Evolutionary conservation across 164 flowering plant species (phyloP), one percentile per base, ranked within the genome.

Genomic region (Cinnamomum chago): DNA sequence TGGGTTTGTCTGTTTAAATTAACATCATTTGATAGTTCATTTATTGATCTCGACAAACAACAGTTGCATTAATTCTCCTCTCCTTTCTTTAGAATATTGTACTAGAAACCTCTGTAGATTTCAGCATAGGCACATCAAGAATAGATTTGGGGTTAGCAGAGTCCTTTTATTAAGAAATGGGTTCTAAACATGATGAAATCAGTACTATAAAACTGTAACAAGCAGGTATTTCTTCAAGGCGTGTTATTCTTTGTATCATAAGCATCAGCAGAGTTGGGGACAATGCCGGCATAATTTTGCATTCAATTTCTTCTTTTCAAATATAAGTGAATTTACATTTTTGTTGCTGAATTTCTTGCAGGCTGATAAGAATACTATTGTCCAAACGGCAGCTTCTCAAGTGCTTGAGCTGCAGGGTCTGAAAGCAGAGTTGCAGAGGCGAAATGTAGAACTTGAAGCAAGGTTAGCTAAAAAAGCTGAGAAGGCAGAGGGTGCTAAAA

Each of bases 311-410:
- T 15, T 15, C 20, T 3, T 3, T 55, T 55, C n/a, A 3, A 15
- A 14, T 55, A 3, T 55, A 55, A 55, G n/a, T 55, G 60, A 15
- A 55, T 55, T 3, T 55, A 55, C 58, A 52, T 13, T 15, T 20
- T 17, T 55, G 18, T 18, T 71, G 3, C 2, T 33, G 5, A 1
- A 55, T 23, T 60, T 20, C 0, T 64, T 67, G 81, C 77, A 89
- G 90, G 74, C 27, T 67, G 89, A 87, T 66, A 86, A 86, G 79
- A 85, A 80, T 28, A 78, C 87, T 9, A 82, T 87, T 0, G 70
- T 85, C 50, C 77, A 78, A 75, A 62, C 20, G 28, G 86, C 90
- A 0, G 62, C 79, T 1, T 27, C 14, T 58, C 79, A 74, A 5
- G 50, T 87, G 58, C 58, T 73, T 35, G 75, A 83, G 72, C 67